phyloP scores from a whole-genome alignment of 176 grass and related monocot species.

The maize (Zea mays) region DNA sequence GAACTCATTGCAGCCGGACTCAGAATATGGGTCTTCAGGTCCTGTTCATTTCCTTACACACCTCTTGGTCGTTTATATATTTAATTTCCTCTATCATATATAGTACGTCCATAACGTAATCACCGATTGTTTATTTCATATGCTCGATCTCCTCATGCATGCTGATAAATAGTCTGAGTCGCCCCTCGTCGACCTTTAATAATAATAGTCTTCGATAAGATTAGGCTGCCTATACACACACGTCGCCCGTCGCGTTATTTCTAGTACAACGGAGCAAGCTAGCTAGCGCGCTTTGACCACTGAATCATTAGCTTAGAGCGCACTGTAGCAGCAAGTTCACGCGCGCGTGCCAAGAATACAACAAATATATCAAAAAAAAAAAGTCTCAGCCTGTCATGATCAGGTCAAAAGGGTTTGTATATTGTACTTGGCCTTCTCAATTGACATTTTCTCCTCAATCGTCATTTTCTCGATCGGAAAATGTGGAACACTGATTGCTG shows the following conservation, averaged over 20 bases:
- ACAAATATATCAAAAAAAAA: neutral
- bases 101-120: too few species aligned
- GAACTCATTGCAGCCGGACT: constrained; percentile 62
- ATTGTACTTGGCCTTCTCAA: neutral
- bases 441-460: neutral
- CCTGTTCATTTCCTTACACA: too few species aligned
- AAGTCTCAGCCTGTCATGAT: neutral
- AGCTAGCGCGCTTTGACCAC: constrained; percentile 14
- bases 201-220: too few species aligned
- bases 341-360: neutral
- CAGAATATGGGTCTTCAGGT: constrained; percentile 85
- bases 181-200: too few species aligned
- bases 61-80: too few species aligned
- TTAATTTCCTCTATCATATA: too few species aligned
- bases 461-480: neutral
- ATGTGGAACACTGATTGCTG: neutral
- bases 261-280: too few species aligned
- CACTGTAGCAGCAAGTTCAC: neutral
- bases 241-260: too few species aligned
- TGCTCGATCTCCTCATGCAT: too few species aligned
- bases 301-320: neutral
- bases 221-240: too few species aligned
- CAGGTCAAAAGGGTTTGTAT: neutral
- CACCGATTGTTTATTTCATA: too few species aligned
- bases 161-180: too few species aligned